Evolutionary conservation across 345 rosid species (phyloP), one percentile per base, ranked within the genome.

Genomic region (Syzygium aqueum): DNA sequence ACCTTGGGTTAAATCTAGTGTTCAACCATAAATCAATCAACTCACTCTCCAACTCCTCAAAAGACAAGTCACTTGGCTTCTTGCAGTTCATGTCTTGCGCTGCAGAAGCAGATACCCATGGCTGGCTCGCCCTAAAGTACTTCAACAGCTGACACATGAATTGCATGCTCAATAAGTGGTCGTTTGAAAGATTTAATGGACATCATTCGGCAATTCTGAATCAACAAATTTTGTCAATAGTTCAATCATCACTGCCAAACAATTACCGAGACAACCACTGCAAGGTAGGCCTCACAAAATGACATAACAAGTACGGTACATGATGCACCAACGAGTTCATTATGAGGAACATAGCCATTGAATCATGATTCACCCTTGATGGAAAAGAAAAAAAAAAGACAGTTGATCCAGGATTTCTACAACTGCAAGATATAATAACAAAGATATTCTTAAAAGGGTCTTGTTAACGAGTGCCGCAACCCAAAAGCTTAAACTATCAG

Each of bases 1-100:
- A 97, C 99, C 95, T 92, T 85, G 94, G 91, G 51, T 84, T 51
- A 91, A 97, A 96, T 87, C 97, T 91, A 49, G 90, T 87, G 9
- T 56, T 88, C 92, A 94, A 90, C 93, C 93, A 94, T 83, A 90
- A 88, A 15, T 87, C 67, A 85, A 96, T 94, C 51, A 97, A 92
- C 87, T 95, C 93, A 84, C 88, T 90, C 89, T 96, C 98, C 82
- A 96, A 85, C 84, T 91, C 94, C 25, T 91, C 86, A 27, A 87
- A 89, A n/a, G 94, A 90, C 84, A 93, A 83, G 14, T 94, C 89
- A 14, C 86, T 85, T n/a, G 96, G 95, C 84, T 63, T 86, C 87
- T 43, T 90, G 51, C 6, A 46, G 43, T 89, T 56, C 22, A 33
- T 84, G 50, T 77, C 86, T 87, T 23, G 51, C 8, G 90, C 88